Conservation (phyloP, 2,329 filamentous ascomycete genomes). For the Dactylella cylindrospora region DNA sequence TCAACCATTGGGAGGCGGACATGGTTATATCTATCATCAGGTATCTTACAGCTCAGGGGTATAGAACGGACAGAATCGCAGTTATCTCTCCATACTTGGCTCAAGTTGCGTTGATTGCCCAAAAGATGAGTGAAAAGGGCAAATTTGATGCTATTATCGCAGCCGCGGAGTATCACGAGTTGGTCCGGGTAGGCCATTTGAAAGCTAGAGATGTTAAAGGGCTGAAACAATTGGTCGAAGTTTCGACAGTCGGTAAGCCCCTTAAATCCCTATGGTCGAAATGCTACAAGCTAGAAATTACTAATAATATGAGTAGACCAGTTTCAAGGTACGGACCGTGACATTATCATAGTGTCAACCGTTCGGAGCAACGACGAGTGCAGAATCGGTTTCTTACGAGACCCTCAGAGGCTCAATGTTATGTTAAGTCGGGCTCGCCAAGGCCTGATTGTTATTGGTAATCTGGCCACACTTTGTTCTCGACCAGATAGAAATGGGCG, state of each 20-base stretch:
- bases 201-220: slow-evolving; percentile 57
- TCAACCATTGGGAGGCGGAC: slow-evolving; percentile 65
- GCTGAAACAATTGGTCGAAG: slow-evolving; percentile 58
- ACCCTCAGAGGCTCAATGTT: slow-evolving; percentile 66
- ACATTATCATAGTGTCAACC: slow-evolving; percentile 69
- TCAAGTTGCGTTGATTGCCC: slow-evolving; percentile 62
- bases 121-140: slow-evolving; percentile 60
- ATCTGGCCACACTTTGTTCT: slow-evolving; percentile 65
- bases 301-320: slow-evolving; percentile 61
- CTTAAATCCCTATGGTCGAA: neutral
- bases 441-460: slow-evolving; percentile 68
- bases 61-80: slow-evolving; percentile 65
- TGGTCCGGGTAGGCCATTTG: slow-evolving; percentile 65
- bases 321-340: slow-evolving; percentile 74
- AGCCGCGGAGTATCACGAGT: slow-evolving; percentile 66
- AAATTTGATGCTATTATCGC: slow-evolving; percentile 66
- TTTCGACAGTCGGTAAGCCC: slow-evolving; percentile 69
- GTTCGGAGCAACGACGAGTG: slow-evolving; percentile 65
- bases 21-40: slow-evolving; percentile 67
- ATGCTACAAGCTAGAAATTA: neutral
- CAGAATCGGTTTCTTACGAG: slow-evolving; percentile 64
- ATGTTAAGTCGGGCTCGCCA: slow-evolving; percentile 61
- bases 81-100: slow-evolving; percentile 73
- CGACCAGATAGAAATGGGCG: slow-evolving; percentile 57
- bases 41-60: slow-evolving; percentile 72